Base-by-base conservation (phyloP, 2,329 filamentous ascomycete species). In the Cryphonectria radicalis region DNA sequence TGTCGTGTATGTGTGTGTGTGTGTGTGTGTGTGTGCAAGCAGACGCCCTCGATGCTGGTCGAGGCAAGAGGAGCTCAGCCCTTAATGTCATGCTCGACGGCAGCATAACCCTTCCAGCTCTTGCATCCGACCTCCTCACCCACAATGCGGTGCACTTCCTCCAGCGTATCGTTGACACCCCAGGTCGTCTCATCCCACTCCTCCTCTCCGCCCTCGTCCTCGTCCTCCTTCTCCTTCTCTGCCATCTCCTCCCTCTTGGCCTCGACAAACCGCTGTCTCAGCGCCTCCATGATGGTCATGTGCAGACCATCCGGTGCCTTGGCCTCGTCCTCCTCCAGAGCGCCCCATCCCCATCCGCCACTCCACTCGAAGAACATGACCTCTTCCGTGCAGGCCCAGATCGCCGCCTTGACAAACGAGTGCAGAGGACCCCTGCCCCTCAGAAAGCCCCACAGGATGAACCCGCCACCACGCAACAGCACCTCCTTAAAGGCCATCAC, bases 401-500 rank as follows among this genome's bases (percentile, higher is more conserved):
- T 25, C 8, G 66, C 35, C 14, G 13, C 14, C 22, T 35, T 63
- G 46, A 55, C 55, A n/a, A 68, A 71, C 3, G 42, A 22, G 40
- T 37, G 32, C 42, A 72, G 22, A 4, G 60, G 22, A 4, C 63
- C 69, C 19, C 55, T 42, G 66, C 68, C 68, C 35, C 71, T 62
- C 43, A 72, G 35, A 17, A 70, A 72, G 37, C 60, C 68, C 71
- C 71, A 73, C 37, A 73, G n/a, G 40, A 69, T 40, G 63, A 68
- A 67, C 22, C 62, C 67, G 25, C 72, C 72, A n/a, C 64, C 42
- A 11, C 69, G 72, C 19, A 73, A 28, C 46, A 73, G 63, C 57
- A 67, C 55, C 46, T 73, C 72, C 46, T 69, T 69, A 67, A 71
- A 71, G 37, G 72, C 72, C 59, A 67, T 42, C 17, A 72, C 43